Evolutionary conservation across 2,329 filamentous ascomycete species (phyloP), one percentile per base, ranked within the genome.

Genomic region (Cytospora schulzeri): DNA sequence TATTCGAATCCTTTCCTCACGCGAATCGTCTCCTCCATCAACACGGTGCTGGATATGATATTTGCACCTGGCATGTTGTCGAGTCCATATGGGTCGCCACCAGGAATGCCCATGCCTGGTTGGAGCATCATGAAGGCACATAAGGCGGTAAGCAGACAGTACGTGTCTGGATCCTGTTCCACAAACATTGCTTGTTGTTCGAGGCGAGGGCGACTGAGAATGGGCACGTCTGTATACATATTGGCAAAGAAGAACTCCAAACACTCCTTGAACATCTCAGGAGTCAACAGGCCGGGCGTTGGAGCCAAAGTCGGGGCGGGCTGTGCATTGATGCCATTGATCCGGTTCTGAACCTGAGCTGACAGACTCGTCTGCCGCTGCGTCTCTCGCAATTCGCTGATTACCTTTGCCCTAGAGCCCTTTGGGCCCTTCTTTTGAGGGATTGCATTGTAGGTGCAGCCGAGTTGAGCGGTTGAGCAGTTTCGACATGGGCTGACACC

Each of bases 371-470:
- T 87, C 73, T 88, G 85, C 69, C 87, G 84, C 71, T 91, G 88
- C 0, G 81, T 89, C 71, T 89, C 87, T 69, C 89, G 84, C 66
- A 92, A 75, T 72, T 91, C 88, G 72, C 88, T 91, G 75, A 92
- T 90, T 65, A 92, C 88, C 75, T 91, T 92, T 58, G 90, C 90
- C 66, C 88, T 81, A 35, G 87, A 90, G 68, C 89, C 89, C 76
- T 91, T 91, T 52, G 89, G 89, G 1, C 89, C 89, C 75, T 91
- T 91, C 78, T 91, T 91, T 77, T 90, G 89, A 1, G 88, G 88
- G 41, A 91, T 86, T 38, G 88, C 87, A 77, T 90, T 88, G 81
- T 91, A 92, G 33, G 88, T 91, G 80, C 89, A 92, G 15, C 83
- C 80, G 22, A 91, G 80, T 71, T 87, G 83, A 8, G 89, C 87